These are phyloP conservation scores for Saccharum hybrid DNA, from an alignment of 202 grass and related monocot species.

Conservation along the genomic window DNA sequence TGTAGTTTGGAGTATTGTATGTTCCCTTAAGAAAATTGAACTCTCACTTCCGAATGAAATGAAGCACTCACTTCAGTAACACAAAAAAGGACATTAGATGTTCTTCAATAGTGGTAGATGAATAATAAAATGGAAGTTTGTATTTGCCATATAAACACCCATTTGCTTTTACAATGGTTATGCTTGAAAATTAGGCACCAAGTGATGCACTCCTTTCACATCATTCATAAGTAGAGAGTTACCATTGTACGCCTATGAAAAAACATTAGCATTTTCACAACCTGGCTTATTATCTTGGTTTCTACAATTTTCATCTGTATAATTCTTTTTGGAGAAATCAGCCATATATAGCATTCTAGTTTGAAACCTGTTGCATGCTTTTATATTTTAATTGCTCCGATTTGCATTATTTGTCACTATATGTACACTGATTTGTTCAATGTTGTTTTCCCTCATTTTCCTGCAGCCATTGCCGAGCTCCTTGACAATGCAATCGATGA, in stretches of 20 bases:
- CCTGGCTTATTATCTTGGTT: conserved; percentile 26
- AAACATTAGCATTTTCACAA: conserved; percentile 30
- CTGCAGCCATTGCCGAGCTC: conserved; percentile 94
- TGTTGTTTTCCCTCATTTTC: conserved; percentile 42
- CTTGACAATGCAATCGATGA: conserved; percentile 99
- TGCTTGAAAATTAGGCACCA: not conserved
- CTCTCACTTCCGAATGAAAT: not conserved
- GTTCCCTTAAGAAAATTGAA: conserved; percentile 1
- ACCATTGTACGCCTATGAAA: conserved; percentile 10
- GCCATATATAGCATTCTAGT: conserved; percentile 12
- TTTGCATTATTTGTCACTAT: conserved; percentile 37
- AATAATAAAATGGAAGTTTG: not conserved
- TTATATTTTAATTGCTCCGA: not conserved
- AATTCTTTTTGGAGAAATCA: conserved; percentile 15
- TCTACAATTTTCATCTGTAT: conserved; percentile 9
- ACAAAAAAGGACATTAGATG: conserved; percentile 6
- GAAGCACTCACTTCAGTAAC: conserved; percentile 19
- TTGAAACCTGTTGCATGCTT: conserved; percentile 26
- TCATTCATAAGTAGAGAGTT: conserved; percentile 21
- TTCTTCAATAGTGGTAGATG: not conserved
- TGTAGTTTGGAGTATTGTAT: conserved; percentile 33
- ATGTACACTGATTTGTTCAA: conserved; percentile 19
- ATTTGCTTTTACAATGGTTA: conserved; percentile 19
- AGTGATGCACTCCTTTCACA: conserved; percentile 17
- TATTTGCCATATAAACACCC: conserved; percentile 26